Conservation (phyloP, 352 stramenopile species). For the Globisporangium spiculum region DNA sequence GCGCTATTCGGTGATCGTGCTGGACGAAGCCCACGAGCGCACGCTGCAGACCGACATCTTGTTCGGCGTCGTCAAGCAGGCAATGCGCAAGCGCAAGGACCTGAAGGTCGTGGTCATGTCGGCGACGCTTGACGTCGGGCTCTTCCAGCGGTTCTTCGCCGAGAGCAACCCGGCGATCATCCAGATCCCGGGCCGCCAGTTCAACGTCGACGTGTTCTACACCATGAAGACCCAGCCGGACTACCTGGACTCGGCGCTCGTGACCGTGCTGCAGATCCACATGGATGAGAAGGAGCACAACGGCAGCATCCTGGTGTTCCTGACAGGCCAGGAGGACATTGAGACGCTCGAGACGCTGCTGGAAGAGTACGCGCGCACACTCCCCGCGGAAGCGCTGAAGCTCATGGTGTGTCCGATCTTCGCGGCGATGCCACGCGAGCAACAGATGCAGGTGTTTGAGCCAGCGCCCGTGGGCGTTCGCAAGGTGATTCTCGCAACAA, state of each 20-base stretch:
- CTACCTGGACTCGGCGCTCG: conserved; percentile 88
- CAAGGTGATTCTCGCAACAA: conserved; percentile 95
- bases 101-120: conserved; percentile 98
- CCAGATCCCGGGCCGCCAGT: conserved; percentile 86
- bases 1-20: conserved; percentile 78
- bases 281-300: conserved; percentile 65
- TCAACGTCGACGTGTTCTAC: conserved; percentile 90
- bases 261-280: conserved; percentile 90
- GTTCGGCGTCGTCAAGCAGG: conserved; percentile 85
- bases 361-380: conserved; percentile 72
- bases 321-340: conserved; percentile 97
- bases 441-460: conserved; percentile 95
- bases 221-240: conserved; percentile 82
- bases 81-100: conserved; percentile 72
- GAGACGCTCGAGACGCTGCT: conserved; percentile 86
- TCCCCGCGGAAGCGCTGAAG: conserved; percentile 70
- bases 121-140: conserved; percentile 94
- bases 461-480: conserved; percentile 67
- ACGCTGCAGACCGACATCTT: conserved; percentile 91
- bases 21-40: conserved; percentile 87
- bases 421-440: conserved; percentile 90
- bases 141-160: conserved; percentile 95
- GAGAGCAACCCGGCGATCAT: conserved; percentile 77
- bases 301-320: conserved; percentile 93
- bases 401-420: conserved; percentile 95